Percentiles rank a stretch among this genome's conserved stretches.
Evolutionary conservation across 2,329 filamentous ascomycete genomes (phyloP).

Genomic region (Xylariales sp.): DNA sequence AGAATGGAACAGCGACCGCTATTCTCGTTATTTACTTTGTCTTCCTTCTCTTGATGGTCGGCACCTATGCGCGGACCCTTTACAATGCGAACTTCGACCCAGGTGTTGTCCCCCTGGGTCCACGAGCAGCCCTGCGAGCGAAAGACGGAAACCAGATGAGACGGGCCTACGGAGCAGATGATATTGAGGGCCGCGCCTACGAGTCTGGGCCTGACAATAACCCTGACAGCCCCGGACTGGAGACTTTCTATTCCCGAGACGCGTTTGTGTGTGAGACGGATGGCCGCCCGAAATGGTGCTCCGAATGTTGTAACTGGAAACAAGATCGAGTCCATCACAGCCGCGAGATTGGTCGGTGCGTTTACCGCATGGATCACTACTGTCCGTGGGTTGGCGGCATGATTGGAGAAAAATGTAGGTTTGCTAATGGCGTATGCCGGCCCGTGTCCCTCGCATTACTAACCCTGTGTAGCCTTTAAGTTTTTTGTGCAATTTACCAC

Average conservation of each 20-base stretch:
- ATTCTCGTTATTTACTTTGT: conserved; percentile 80
- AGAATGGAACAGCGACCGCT: conserved; percentile 69
- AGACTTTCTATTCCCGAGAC: conserved; percentile 83
- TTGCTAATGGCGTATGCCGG: background rate
- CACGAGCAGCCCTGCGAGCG: conserved; percentile 49
- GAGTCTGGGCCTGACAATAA: conserved; percentile 56
- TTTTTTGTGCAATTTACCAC: conserved; percentile 90
- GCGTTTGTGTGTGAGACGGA: conserved; percentile 86
- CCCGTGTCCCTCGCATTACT: conserved; percentile 20
- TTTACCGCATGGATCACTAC: conserved; percentile 93
- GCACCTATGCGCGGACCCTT: conserved; percentile 78
- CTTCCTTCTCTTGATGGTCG: conserved; percentile 73
- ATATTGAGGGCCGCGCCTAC: conserved; percentile 53
- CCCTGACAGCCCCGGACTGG: conserved; percentile 75
- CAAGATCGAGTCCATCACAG: conserved; percentile 89
- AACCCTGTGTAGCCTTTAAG: conserved; percentile 74
- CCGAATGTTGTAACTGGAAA: conserved; percentile 86
- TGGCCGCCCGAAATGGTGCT: conserved; percentile 89
- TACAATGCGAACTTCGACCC: conserved; percentile 75
- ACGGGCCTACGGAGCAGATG: conserved; percentile 38
- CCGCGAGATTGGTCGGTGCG: conserved; percentile 82
- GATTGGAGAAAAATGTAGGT: conserved; percentile 79
- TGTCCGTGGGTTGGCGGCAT: conserved; percentile 98
- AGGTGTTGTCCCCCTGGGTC: conserved; percentile 77
- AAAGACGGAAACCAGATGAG: conserved; percentile 44